Evolutionary conservation across 192 early-diverging fungal species (phyloP), one percentile per base, ranked within the genome.

Genomic region (Kappamyces sp.): DNA sequence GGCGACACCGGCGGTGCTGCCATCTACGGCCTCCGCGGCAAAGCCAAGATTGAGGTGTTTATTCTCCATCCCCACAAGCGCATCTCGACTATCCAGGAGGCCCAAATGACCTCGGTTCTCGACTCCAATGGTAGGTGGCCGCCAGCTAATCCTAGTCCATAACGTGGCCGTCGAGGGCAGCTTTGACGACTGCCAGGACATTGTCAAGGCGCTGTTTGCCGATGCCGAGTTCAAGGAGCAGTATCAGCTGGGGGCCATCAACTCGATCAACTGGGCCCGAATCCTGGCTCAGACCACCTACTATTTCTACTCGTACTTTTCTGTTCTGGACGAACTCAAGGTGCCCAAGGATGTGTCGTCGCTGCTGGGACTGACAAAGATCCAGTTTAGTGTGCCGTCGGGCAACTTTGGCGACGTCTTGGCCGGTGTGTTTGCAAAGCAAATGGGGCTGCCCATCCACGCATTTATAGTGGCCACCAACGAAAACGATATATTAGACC

Each of bases 251-350:
- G 93, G 86, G 45, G 96, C 96, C 8, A 81, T 98, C 68, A 98
- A 98, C 74, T 98, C 96, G 7, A 98, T 98, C 80, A 98, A 98
- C 80, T 97, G 94, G 94, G 93, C 94, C 8, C 84, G 94, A 39
- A 98, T 98, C 54, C 72, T 98, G 42, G 91, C 90, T 7, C 95
- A 98, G 73, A 98, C 86, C 45, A 79, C 85, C 31, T 98, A 98
- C 72, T 98, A 98, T 73, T 93, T 94, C 73, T 80, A 91, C 67
- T 83, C 94, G 11, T 98, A 91, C 73, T 91, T 96, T 33, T 4
- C 61, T 9, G 14, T 69, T 22, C 14, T 54, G 59, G 7, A 37
- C 5, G 52, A 43, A 3, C 48, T 64, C 32, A 54, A 61, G 22
- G 40, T 42, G 8, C 58, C 41, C 0, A 2, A 15, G n/a, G 45